Conservation (phyloP, 2,329 filamentous ascomycete genomes). For the Phoma sp. region DNA sequence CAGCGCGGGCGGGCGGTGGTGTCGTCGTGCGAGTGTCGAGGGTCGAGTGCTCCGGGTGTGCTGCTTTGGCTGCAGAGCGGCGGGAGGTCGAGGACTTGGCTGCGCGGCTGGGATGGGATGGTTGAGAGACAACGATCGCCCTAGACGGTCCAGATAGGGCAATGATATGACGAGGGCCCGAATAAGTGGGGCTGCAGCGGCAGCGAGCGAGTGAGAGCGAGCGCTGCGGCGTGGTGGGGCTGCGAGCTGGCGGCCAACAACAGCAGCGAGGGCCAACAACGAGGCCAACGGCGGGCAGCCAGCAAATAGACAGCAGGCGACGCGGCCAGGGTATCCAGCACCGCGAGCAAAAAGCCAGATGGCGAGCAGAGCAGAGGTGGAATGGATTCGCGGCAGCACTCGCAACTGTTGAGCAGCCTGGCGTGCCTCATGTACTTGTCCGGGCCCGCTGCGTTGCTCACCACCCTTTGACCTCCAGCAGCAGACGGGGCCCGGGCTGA, state of each 20-base stretch:
- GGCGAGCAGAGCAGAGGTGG: not conserved
- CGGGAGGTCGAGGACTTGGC: slow-evolving; percentile 15
- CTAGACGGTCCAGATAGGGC: slow-evolving; percentile 14
- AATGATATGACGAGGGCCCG: slow-evolving; percentile 12
- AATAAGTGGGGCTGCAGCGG: slow-evolving; percentile 7
- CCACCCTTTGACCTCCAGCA: slow-evolving; percentile 7
- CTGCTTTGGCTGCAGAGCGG: slow-evolving; percentile 4
- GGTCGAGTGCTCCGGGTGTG: not conserved
- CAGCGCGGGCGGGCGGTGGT: not conserved
- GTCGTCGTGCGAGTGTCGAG: not conserved
- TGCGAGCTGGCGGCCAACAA: slow-evolving; percentile 6
- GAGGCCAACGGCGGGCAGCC: not conserved
- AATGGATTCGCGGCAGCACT: not conserved
- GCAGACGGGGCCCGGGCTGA: not conserved
- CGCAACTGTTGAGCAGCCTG: slow-evolving; percentile 10
- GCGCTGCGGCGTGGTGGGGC: slow-evolving; percentile 14
- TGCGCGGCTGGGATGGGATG: slow-evolving; percentile 15
- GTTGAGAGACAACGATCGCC: slow-evolving; percentile 21
- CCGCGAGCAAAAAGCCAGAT: not conserved
- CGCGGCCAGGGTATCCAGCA: not conserved
- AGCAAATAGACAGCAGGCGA: too few species aligned
- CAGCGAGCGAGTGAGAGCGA: slow-evolving; percentile 10
- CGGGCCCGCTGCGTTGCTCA: not conserved
- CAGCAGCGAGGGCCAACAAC: slow-evolving; percentile 2
- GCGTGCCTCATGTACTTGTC: slow-evolving; percentile 8